Base-by-base conservation (phyloP, 257 asterid genomes). In the Solanum corneliomulleri region DNA sequence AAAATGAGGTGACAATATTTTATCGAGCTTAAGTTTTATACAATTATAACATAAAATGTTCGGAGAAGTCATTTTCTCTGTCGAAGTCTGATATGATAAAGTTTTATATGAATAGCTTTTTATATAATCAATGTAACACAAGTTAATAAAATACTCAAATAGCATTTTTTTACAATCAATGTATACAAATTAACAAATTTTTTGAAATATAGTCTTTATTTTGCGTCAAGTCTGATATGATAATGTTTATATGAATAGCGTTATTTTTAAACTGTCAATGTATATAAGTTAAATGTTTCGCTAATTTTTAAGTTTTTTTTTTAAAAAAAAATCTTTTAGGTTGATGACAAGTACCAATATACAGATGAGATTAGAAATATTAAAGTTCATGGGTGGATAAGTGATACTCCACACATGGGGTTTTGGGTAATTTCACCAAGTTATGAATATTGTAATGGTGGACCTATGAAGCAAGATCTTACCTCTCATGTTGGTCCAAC, bases 381-480 rank as follows among this genome's bases (percentile, higher is more conserved):
- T 74, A 92, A 70, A 21, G 95, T 94, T 1, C 98, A 94, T 64
- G 98, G 98, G 1, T 94, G 98, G 98, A 93, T 93, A 74, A 90
- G 93, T 90, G 85, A 91, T 10, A 15, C 83, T 4, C 87, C 87
- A 11, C 41, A 82, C 25, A 81, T 90, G 1, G 97, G 97, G 41
- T 93, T 94, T 74, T 94, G 98, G 96, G 93, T 94, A 82, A 92
- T 94, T 33, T 93, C 92, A 21, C 97, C 96, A 14, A 93, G 95
- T 82, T 91, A 91, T 83, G 98, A 94, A 89, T 94, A 93, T 58
- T 91, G 94, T 5, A 91, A 88, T 1, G 97, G 97, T 11, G 96
- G 97, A 23, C 95, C 97, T 1, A 45, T 91, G 16, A 94, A 93
- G 58, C 89, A 90, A 3, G 98, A 94, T 16, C 95, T 94, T 85